Conservation (phyloP, 257 asterid genomes). For the Striga asiatica region DNA sequence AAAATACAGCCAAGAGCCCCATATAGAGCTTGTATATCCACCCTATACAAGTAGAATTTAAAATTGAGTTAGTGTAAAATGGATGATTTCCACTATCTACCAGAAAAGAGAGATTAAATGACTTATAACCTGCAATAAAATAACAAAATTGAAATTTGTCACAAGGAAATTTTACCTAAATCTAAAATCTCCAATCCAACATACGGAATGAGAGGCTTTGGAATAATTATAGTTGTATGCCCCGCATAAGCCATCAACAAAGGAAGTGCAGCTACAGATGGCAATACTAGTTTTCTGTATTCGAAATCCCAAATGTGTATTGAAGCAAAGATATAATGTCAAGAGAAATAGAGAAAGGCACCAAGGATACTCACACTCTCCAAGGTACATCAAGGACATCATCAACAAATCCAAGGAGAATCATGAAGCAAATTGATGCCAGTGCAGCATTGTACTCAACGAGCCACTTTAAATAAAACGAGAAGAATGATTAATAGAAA, state of each 20-base stretch:
- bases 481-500: no score
- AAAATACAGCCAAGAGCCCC: slow-evolving; percentile 71
- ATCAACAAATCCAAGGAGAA: slow-evolving; percentile 88
- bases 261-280: slow-evolving; percentile 70
- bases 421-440: slow-evolving; percentile 92
- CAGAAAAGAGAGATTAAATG: no score
- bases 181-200: slow-evolving; percentile 44
- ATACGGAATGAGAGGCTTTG: slow-evolving; percentile 57
- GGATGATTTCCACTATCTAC: no score
- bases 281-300: slow-evolving; percentile 52
- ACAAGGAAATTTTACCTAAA: slow-evolving; percentile 31
- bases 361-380: slow-evolving; percentile 62
- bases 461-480: slow-evolving; percentile 93
- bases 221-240: slow-evolving; percentile 61
- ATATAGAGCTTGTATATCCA: slow-evolving; percentile 63
- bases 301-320: slow-evolving; percentile 19
- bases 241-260: slow-evolving; percentile 78
- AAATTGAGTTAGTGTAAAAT: no score
- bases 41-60: no score
- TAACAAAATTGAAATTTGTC: no score
- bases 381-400: slow-evolving; percentile 98
- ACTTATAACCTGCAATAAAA: background rate
- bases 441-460: slow-evolving; percentile 97
- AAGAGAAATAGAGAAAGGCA: slow-evolving; percentile 1
- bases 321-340: background rate